Evolutionary conservation across 148 eudicot species (phyloP).

Genomic region (Cornus suecica): DNA sequence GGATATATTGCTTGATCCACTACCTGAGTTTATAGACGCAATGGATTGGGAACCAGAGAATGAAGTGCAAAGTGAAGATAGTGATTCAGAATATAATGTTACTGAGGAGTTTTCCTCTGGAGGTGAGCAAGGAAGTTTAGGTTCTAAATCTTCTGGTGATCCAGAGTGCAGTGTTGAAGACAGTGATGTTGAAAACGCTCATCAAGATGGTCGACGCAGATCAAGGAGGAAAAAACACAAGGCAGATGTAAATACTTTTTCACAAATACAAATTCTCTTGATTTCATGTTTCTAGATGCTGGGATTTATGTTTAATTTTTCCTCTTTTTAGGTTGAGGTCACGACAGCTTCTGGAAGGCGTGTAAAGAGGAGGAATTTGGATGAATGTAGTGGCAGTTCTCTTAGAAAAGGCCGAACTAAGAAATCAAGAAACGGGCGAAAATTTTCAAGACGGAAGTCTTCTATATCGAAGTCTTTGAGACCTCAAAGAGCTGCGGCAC

Average conservation of each 20-base stretch:
- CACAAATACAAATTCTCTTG: not conserved
- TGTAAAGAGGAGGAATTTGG: slow-evolving; percentile 83
- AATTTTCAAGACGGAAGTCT: slow-evolving; percentile 49
- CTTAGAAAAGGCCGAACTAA: slow-evolving; percentile 30
- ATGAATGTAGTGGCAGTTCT: slow-evolving; percentile 54
- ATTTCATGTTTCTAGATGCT: not conserved
- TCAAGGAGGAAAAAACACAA: slow-evolving; percentile 72
- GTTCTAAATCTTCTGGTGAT: slow-evolving; percentile 50
- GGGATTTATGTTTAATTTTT: slow-evolving; percentile 4
- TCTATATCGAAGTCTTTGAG: slow-evolving; percentile 58
- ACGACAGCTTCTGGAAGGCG: slow-evolving; percentile 98
- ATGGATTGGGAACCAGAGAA: slow-evolving; percentile 94
- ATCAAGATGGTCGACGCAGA: slow-evolving; percentile 61
- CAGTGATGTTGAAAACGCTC: slow-evolving; percentile 52
- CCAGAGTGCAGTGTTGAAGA: slow-evolving; percentile 58
- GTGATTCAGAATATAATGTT: slow-evolving; percentile 85
- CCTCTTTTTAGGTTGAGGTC: slow-evolving; percentile 51
- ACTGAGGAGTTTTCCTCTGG: slow-evolving; percentile 66
- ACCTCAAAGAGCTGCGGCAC: slow-evolving; percentile 95
- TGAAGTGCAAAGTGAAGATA: slow-evolving; percentile 79
- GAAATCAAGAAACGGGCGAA: slow-evolving; percentile 50
- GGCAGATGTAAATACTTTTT: slow-evolving; percentile 42
- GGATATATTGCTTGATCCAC: slow-evolving; percentile 70
- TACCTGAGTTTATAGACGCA: slow-evolving; percentile 74
- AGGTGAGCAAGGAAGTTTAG: slow-evolving; percentile 52